These are phyloP conservation scores for Leccinum longicurvipes DNA, from an alignment of 768 basidiomycete species.

Conservation along the genomic window DNA sequence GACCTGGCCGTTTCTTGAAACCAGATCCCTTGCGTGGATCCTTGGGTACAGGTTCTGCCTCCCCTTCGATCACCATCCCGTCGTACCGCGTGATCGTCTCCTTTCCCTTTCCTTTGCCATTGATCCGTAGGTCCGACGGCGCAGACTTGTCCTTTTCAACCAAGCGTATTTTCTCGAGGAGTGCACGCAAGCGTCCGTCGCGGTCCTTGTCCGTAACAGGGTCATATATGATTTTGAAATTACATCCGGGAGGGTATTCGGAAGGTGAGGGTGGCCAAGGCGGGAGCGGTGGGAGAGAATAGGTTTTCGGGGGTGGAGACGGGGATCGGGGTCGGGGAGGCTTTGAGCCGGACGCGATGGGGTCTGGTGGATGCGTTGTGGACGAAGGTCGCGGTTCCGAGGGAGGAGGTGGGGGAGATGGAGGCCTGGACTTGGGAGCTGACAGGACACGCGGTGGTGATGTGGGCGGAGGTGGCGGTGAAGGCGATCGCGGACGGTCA, in stretches of 20 bases:
- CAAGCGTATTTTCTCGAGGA: conserved; percentile 40
- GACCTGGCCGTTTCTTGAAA: conserved; percentile 30
- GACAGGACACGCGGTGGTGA: conserved; percentile 24
- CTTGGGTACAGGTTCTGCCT: conserved; percentile 36
- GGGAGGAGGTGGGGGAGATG: conserved; percentile 25
- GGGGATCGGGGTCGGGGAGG: conserved; percentile 2
- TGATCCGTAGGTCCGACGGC: conserved; percentile 40
- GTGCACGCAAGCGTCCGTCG: conserved; percentile 36
- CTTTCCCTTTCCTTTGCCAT: conserved; percentile 63
- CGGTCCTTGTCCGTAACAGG: conserved; percentile 47
- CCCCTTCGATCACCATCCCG: conserved; percentile 51
- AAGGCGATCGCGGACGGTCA: conserved; percentile 20
- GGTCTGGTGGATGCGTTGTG: conserved; percentile 20
- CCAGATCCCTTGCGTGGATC: conserved; percentile 57
- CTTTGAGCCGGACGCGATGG: conserved; percentile 29
- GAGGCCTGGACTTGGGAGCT: conserved; percentile 27
- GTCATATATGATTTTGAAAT: conserved; percentile 66
- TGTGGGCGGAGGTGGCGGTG: conserved; percentile 24
- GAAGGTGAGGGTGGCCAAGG: conserved; percentile 55
- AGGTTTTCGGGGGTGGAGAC: conserved; percentile 30
- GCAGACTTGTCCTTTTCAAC: conserved; percentile 30
- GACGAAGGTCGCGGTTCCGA: conserved; percentile 17
- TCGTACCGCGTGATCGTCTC: conserved; percentile 52
- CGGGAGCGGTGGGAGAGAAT: conserved; percentile 43
- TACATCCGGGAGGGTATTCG: conserved; percentile 44